Percentiles rank a stretch among this genome's conserved stretches.
Conservation (phyloP, 805 yeast genomes). For the Saturnispora zaruensis region DNA sequence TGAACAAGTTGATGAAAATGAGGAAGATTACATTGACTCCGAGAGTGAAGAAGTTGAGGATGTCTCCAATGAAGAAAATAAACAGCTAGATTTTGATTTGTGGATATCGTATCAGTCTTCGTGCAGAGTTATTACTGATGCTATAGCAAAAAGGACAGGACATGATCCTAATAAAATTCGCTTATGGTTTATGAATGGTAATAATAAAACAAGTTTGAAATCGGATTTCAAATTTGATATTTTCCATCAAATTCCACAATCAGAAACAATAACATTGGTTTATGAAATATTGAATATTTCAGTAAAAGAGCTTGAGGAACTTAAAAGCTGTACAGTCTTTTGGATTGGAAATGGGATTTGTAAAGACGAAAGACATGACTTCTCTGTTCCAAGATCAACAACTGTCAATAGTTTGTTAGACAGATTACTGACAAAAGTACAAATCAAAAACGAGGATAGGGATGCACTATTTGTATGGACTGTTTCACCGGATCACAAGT, state of each 20-base stretch:
- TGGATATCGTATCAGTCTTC: slow-evolving; percentile 60
- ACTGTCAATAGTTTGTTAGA: slow-evolving; percentile 46
- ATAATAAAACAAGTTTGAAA: slow-evolving; percentile 47
- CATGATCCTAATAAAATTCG: slow-evolving; percentile 56
- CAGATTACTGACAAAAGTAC: slow-evolving; percentile 47
- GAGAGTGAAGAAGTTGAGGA: slow-evolving; percentile 12
- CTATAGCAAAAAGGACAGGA: slow-evolving; percentile 45
- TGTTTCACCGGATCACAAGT: slow-evolving; percentile 26
- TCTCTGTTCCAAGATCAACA: slow-evolving; percentile 58
- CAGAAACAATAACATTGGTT: slow-evolving; percentile 41
- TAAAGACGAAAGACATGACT: slow-evolving; percentile 59
- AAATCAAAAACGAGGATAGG: slow-evolving; percentile 39
- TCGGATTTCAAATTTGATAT: slow-evolving; percentile 29
- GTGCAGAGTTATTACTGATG: slow-evolving; percentile 52
- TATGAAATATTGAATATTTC: slow-evolving; percentile 75
- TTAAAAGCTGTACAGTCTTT: slow-evolving; percentile 54
- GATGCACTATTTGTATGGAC: slow-evolving; percentile 52
- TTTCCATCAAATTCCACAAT: slow-evolving; percentile 34
- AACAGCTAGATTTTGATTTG: slow-evolving; percentile 36
- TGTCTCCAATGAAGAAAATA: background rate
- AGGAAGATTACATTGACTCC: slow-evolving; percentile 40
- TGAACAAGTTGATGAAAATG: slow-evolving; percentile 33
- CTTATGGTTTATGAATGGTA: slow-evolving; percentile 50
- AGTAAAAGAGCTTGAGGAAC: slow-evolving; percentile 65
- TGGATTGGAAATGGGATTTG: slow-evolving; percentile 71